Percentiles rank a stretch among this genome's conserved stretches.
Evolutionary conservation across 2,329 filamentous ascomycete species (phyloP).

Genomic region (Leptographium lundbergii): DNA sequence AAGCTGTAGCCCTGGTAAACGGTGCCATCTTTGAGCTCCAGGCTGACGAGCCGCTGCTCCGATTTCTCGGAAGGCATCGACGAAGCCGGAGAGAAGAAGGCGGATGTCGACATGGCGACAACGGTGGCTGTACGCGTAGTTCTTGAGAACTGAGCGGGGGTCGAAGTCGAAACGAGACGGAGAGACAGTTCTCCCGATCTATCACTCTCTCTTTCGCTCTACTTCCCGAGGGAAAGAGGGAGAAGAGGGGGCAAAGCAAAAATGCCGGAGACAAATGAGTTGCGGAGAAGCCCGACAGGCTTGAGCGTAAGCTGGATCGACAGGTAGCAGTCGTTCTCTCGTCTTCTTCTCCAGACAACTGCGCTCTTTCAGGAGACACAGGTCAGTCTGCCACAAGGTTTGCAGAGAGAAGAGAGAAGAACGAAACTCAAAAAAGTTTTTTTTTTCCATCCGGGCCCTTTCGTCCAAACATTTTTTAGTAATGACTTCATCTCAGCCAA

Average conservation of each 20-base stretch:
- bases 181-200: not conserved
- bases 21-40: constrained; percentile 87
- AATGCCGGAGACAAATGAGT: not conserved
- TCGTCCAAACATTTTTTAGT: not conserved
- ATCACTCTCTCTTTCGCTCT: not conserved
- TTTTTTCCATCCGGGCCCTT: not conserved
- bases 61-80: constrained; percentile 40
- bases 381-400: not conserved
- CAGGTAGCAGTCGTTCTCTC: not conserved
- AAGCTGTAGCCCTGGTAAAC: constrained; percentile 94
- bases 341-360: not conserved
- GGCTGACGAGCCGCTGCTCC: constrained; percentile 57
- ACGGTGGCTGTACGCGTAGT: not conserved
- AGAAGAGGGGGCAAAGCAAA: not conserved
- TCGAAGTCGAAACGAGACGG: not conserved
- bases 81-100: constrained; percentile 35
- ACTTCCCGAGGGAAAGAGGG: not conserved
- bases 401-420: not conserved
- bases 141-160: not conserved
- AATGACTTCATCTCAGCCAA: not conserved
- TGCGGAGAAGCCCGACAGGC: not conserved
- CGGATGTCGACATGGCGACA: not conserved
- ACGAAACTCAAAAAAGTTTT: not conserved
- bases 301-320: not conserved
- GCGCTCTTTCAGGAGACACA: constrained; percentile 1